Conservation (phyloP, 208 protist species). For the Leishmania tarentolae region DNA sequence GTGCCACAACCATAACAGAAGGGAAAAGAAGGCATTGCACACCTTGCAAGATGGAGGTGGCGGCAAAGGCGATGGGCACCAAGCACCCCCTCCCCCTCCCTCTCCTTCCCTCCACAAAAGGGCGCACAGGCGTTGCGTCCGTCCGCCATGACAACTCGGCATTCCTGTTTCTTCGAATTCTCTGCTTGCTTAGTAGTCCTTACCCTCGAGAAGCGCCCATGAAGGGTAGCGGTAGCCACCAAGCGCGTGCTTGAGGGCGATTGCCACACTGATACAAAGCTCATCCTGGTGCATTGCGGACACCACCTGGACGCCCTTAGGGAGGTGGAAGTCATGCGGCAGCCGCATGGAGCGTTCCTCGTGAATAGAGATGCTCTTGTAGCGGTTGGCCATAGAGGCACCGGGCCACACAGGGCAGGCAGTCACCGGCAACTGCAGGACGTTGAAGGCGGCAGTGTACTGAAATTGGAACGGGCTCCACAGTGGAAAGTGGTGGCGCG, state of each 20-base stretch:
- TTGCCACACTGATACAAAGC: constrained; percentile 64
- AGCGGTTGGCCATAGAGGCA: constrained; percentile 28
- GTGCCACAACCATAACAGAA: not conserved
- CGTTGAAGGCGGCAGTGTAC: constrained; percentile 89
- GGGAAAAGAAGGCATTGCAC: not conserved
- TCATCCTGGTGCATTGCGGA: constrained; percentile 66
- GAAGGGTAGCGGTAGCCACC: constrained; percentile 84
- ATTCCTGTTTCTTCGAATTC: not conserved
- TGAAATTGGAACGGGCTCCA: constrained; percentile 83
- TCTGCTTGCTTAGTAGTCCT: constrained; percentile 22
- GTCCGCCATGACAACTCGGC: not conserved
- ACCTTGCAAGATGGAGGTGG: not conserved
- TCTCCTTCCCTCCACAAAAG: not conserved
- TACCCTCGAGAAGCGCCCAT: constrained; percentile 69
- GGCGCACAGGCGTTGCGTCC: not conserved
- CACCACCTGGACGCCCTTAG: constrained; percentile 87
- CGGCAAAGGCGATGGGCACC: not conserved
- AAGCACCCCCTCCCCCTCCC: not conserved
- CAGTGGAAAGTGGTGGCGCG: constrained; percentile 69
- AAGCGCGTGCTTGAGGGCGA: constrained; percentile 59
- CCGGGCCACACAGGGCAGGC: constrained; percentile 70
- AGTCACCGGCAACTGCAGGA: constrained; percentile 78
- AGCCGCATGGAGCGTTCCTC: constrained; percentile 32
- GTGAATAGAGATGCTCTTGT: constrained; percentile 33
- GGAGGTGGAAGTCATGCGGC: constrained; percentile 64